phyloP scores from a whole-genome alignment of 257 asterid genomes.

The Handroanthus guayacan region DNA sequence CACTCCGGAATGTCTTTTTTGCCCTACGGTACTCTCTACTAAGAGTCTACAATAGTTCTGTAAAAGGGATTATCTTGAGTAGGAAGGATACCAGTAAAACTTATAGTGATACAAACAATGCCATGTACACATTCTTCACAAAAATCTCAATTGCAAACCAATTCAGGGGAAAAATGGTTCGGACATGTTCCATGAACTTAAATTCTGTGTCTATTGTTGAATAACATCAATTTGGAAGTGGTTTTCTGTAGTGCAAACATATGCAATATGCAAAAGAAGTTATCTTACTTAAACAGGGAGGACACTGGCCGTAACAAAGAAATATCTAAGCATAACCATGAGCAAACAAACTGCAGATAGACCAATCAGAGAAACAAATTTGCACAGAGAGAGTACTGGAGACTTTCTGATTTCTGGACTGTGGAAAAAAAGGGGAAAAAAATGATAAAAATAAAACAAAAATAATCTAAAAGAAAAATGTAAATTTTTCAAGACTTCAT shows the following conservation, averaged over 20 bases:
- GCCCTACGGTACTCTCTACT: not conserved
- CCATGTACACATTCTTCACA: not conserved
- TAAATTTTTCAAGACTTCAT: not conserved
- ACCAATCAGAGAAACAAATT: not conserved
- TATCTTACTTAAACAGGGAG: not conserved
- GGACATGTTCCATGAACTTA: not conserved
- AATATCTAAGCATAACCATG: not conserved
- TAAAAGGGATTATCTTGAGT: not conserved
- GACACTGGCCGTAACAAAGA: not conserved
- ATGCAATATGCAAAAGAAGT: not conserved
- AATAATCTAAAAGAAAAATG: not conserved
- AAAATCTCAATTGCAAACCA: not conserved
- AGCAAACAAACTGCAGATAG: conserved; percentile 12
- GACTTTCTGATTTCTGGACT: not conserved
- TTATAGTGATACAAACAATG: not conserved
- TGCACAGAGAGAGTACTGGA: not conserved
- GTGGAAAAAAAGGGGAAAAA: not conserved
- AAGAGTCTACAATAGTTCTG: not conserved
- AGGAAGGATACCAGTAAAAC: not conserved
- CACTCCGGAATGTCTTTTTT: not conserved
- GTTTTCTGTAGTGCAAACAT: not conserved
- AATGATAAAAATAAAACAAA: not conserved
- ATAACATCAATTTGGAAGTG: not conserved
- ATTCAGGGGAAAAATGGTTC: not conserved
- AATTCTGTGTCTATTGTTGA: not conserved